Conservation (phyloP, 2,329 filamentous ascomycete genomes). For the Magnaporthiopsis incrustans region DNA sequence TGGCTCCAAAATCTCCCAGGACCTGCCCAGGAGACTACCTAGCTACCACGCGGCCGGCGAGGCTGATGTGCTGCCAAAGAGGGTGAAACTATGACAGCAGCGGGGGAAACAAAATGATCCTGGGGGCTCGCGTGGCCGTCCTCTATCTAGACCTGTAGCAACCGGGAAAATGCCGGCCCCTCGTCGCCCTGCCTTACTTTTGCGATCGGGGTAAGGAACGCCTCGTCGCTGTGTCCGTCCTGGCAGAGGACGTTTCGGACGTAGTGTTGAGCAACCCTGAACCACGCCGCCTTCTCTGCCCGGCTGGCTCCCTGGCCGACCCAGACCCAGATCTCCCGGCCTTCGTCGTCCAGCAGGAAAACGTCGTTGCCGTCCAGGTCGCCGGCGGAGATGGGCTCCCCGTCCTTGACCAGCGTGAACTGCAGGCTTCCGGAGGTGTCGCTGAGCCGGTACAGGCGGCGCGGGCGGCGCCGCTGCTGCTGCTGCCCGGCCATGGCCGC, state of each 20-base stretch:
- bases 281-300: conserved; percentile 52
- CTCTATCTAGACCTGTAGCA: conserved; percentile 25
- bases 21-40: not conserved
- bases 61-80: too few species aligned
- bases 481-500: conserved; percentile 12
- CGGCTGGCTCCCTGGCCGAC: conserved; percentile 50
- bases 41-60: not conserved
- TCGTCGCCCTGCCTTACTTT: conserved; percentile 51
- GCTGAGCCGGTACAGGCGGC: conserved; percentile 51
- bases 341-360: conserved; percentile 53
- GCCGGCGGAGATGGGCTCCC: conserved; percentile 29
- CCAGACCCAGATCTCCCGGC: conserved; percentile 57
- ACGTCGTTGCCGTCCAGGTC: conserved; percentile 54
- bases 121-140: too few species aligned
- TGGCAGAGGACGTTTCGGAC: conserved; percentile 28
- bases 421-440: conserved; percentile 49
- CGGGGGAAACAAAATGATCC: not conserved
- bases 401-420: conserved; percentile 53
- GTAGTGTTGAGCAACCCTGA: conserved; percentile 50
- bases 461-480: conserved; percentile 14
- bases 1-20: not conserved
- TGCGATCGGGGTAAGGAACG: conserved; percentile 41
- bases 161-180: conserved; percentile 41
- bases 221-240: conserved; percentile 20
- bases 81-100: too few species aligned